Evolutionary conservation across 768 basidiomycete species (phyloP), one percentile per base, ranked within the genome.

Genomic region (Omphalotus guepiniiformis): DNA sequence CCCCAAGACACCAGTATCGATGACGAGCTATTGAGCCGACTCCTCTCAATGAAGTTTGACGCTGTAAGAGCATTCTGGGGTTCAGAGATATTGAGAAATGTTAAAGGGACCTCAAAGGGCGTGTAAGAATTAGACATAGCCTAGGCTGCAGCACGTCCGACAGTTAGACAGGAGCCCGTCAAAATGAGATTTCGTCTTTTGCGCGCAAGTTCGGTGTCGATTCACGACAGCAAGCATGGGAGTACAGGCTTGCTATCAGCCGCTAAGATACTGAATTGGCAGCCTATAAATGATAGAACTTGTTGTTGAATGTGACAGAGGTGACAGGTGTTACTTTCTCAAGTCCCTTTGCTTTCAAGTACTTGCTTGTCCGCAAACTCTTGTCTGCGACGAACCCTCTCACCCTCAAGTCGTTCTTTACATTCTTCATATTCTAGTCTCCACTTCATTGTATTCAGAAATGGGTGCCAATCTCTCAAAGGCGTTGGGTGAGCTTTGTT

Each of bases 391-490:
- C 42, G 26, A 43, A 36, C 42, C 42, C 29, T 58, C 62, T 59
- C 60, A 60, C 61, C 65, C 55, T 59, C 59, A 62, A 57, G 82
- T 83, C 84, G 76, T 68, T 87, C 84, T 69, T 86, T 86, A 80
- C 73, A 60, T 63, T 68, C 52, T 51, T 51, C 45, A 50, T 52
- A 47, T 32, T 55, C 52, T 56, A 51, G 50, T 45, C 49, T 42
- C 42, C 50, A 8, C 30, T 6, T n/a, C 42, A n/a, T 44, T 25
- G 25, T 26, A 32, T 7, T 35, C 38, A 22, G 32, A 36, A 42
- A 48, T 92, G 89, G 89, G 89, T 71, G 86, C 82, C 53, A 90
- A 90, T 72, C 74, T 92, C 56, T 91, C 89, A 44, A 92, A 92
- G 68, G 80, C 88, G 29, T 69, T 92, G 66, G 77, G 88, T 88